Percentiles rank a stretch among this genome's conserved stretches.
Evolutionary conservation across 352 stramenopile species (phyloP).

Genomic region (Saprolegnia parasitica): DNA sequence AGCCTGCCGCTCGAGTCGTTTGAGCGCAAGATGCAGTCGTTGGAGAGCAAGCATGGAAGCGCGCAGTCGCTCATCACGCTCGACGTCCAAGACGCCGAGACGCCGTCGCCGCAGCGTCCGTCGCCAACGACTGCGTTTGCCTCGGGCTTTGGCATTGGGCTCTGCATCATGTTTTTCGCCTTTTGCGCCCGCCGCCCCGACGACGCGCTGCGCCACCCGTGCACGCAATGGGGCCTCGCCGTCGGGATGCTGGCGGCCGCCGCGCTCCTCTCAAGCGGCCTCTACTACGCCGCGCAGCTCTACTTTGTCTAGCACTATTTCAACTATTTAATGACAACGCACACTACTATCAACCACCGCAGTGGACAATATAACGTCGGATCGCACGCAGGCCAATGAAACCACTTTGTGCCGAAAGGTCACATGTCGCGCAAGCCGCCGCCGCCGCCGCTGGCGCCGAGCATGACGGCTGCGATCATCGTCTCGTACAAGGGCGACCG

Average conservation of each 20-base stretch:
- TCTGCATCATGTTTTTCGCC: background rate
- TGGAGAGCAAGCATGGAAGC: background rate
- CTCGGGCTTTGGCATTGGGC: background rate
- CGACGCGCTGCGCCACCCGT: background rate
- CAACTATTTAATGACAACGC: too few relatives aligned
- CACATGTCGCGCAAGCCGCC: background rate
- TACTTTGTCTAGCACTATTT: too few relatives aligned
- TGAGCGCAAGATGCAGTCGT: background rate
- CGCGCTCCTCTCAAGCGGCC: background rate
- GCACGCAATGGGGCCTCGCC: background rate
- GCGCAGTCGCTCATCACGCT: background rate
- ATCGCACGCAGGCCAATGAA: too few relatives aligned
- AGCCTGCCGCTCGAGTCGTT: background rate
- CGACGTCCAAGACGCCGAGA: background rate
- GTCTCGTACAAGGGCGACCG: constrained; percentile 44
- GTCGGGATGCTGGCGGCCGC: background rate
- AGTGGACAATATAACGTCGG: too few relatives aligned
- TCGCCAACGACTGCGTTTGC: background rate
- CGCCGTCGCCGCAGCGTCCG: too few relatives aligned
- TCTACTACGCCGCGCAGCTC: background rate
- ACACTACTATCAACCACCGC: too few relatives aligned
- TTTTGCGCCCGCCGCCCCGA: background rate
- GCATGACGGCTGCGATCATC: constrained; percentile 51
- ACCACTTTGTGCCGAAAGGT: too few relatives aligned
- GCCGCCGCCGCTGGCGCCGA: constrained; percentile 44